Evolutionary conservation across 495 filamentous ascomycete genomes (phyloP), one percentile per base, ranked within the genome.

Genomic region (Xylaria grammica): DNA sequence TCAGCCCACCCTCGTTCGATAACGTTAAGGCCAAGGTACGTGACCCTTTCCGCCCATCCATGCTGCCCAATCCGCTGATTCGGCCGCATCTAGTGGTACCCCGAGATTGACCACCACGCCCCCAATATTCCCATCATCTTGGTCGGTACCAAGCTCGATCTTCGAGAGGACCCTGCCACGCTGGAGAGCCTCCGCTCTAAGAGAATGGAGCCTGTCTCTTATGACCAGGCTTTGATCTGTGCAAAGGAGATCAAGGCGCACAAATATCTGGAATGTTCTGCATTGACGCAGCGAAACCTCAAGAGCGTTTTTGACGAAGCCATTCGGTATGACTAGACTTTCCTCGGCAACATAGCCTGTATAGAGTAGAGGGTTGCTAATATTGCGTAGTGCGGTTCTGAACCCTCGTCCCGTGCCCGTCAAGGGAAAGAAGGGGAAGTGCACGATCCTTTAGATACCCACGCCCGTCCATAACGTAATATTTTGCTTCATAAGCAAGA

Each of bases 241-340:
- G 91, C 91, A 29, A 96, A 95, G 79, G 93, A 97, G 68, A 98
- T 99, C 73, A 85, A 86, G 67, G 95, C 96, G 44, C 87, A 90
- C 74, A 97, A 97, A 77, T 99, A 99, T 75, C 82, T 97, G 32
- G 95, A 99, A 76, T 99, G 95, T 81, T 99, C 95, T n/a, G 95
- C 95, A 36, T 83, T 98, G 63, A 99, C 95, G 32, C 95, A 98
- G 80, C 85, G 92, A 61, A 96, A 96, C 72, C 77, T 99, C 68
- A 99, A 99, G 86, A 94, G 91, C 59, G 96, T 99, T 51, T 99
- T 99, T 73, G 95, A 99, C 69, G 92, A 97, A 74, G 95, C 95
- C 40, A 99, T 99, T 73, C 86, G 93, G 94, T 97, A 72, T 76
- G 19, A 59, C 32, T n/a, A n/a, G 13, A 6, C 40, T 15, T 15